Base-by-base conservation (phyloP, 345 rosid species). In the Gossypium thurberi region DNA sequence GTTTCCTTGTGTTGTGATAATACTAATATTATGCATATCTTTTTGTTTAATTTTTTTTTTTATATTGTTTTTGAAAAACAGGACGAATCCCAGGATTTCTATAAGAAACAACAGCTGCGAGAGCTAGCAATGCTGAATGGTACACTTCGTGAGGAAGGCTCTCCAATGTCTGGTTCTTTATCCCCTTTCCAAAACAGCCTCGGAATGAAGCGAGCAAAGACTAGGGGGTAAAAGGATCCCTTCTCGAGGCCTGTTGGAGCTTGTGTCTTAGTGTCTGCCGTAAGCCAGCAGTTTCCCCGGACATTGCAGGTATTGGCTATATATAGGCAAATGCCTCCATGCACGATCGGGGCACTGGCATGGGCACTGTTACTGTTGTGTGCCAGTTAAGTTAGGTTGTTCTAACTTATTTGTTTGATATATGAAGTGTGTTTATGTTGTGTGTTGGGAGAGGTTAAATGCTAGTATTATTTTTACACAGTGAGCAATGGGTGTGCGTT, bases 81-180 rank as follows among this genome's bases (percentile, higher is more conserved):
- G 99, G 98, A 93, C 64, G 99, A 96, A 82, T 82, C 99, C 17
- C 97, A 96, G 50, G 99, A 96, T 76, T 79, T 90, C 59, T 96
- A 96, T 75, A 96, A 96, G 90, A 96, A 93, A 78, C 97, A 96
- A 48, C 99, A 96, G 82, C 85, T 96, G 14, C 81, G 99, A 51
- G 99, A 96, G 90, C 85, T 96, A 40, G 98, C 98, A 21, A 65
- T 96, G 86, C 94, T 96, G 62, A 95, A 96, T 66, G 98, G 98
- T 48, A 93, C 88, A 5, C 90, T 91, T 44, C 90, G 98, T 2
- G 95, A 90, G 57, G 99, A 90, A 77, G 96, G 98, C 63, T 91
- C 97, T 74, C 93, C 95, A 17, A 89, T 93, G 97, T 86, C 98
- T 0, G 95, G 99, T 60, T 90, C 98, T 1, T 87, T 90, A 26